phyloP scores from a whole-genome alignment of 345 rosid genomes.

The Eucalyptus tenuipes region DNA sequence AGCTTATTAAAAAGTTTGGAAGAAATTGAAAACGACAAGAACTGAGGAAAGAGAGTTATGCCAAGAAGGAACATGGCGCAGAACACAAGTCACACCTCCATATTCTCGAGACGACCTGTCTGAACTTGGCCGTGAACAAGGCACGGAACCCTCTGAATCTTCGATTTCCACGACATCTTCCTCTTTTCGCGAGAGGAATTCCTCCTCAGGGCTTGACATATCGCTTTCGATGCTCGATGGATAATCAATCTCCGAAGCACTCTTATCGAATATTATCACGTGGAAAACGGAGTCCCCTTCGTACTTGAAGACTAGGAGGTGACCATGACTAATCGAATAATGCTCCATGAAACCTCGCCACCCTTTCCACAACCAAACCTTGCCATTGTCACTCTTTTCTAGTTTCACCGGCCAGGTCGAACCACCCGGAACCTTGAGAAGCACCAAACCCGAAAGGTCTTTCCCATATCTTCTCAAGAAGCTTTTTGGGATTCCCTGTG shows the following conservation, averaged over 20 bases:
- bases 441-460: not conserved
- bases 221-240: not conserved
- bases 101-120: not conserved
- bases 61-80: not conserved
- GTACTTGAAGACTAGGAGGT: not conserved
- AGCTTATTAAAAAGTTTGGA: not conserved
- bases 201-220: not conserved
- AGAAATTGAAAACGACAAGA: not conserved
- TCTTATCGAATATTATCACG: not conserved
- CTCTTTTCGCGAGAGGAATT: not conserved
- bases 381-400: not conserved
- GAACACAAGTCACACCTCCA: not conserved
- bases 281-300: not conserved
- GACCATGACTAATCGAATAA: not conserved
- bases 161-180: not conserved
- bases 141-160: not conserved
- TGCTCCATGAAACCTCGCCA: not conserved
- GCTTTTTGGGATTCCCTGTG: not conserved
- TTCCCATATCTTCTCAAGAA: not conserved
- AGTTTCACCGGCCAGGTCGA: not conserved
- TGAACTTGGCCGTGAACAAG: not conserved
- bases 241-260: not conserved
- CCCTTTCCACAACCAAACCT: not conserved
- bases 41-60: not conserved
- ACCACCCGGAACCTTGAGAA: not conserved